Base-by-base conservation (phyloP, 75 land plant species). In the Sequoiadendron giganteum region DNA sequence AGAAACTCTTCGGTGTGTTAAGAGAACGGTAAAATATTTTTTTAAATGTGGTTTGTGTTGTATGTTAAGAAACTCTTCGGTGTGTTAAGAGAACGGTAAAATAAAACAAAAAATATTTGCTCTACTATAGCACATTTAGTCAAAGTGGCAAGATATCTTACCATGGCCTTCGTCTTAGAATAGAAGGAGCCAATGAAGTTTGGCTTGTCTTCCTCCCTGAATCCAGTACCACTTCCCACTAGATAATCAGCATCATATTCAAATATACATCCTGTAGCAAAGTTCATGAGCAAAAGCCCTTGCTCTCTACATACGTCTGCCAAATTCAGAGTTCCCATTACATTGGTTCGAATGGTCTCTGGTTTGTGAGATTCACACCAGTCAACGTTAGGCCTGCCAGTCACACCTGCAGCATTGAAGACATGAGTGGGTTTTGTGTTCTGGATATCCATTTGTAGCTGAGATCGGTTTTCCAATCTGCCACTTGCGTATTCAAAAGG, bases 121-220 rank as follows among this genome's bases (percentile, higher is more conserved):
- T 43, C 18, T 6, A 84, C 6, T 42, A 6, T 42, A 45, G 43
- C 36, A 19, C 16, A 39, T 30, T 88, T 49, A 30, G 48, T 39
- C 10, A 11, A 42, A 79, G 34, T 39, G 15, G 15, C 42, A 25
- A 56, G 65, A 49, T 13, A 5, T 52, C 87, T 88, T 91, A 95
- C 97, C 97, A 95, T 95, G 13, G 97, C 97, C 87, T 95, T 95
- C 21, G 97, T 94, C 48, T 95, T 95, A 40, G 97, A 95, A 88
- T 95, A 95, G 87, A 93, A 95, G 4, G 97, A 95, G 16, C 96
- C 96, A 70, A 70, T 89, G 80, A 95, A 95, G 79, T 95, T 95
- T 61, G 97, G 96, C 34, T 85, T 93, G 56, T 95, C 97, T n/a
- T 95, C 96, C 87, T 95, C 97, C 92, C 88, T 90, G 87, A 93